Conservation (phyloP, 2,329 filamentous ascomycete species). For the Lachnellula suecica region DNA sequence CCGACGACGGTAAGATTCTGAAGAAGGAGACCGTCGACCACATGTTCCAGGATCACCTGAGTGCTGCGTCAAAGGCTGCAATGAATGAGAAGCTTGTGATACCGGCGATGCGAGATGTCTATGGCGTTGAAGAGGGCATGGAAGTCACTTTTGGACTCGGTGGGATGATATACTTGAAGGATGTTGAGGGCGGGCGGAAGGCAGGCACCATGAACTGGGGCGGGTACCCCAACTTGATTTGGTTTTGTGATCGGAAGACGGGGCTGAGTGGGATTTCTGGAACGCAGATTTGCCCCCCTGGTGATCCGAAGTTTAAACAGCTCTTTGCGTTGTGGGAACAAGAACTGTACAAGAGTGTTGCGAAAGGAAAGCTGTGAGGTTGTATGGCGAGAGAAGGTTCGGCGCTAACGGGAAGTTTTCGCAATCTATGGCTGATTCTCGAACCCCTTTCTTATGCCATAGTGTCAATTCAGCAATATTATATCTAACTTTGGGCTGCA, state of each 20-base stretch:
- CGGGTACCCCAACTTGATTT: constrained; percentile 46
- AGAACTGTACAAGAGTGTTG: constrained; percentile 35
- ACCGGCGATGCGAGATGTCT: constrained; percentile 13
- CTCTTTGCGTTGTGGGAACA: constrained; percentile 39
- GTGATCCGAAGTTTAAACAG: constrained; percentile 36
- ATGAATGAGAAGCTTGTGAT: constrained; percentile 22
- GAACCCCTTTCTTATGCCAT: too few species aligned
- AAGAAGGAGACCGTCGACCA: constrained; percentile 38
- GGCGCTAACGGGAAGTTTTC: too few species aligned
- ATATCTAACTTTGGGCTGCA: too few species aligned
- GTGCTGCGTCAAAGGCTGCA: constrained; percentile 17
- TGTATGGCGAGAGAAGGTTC: neutral
- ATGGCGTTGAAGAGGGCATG: constrained; percentile 35
- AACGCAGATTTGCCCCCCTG: constrained; percentile 42
- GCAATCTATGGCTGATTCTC: too few species aligned
- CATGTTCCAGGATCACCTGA: constrained; percentile 49
- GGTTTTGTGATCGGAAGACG: constrained; percentile 41
- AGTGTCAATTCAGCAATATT: too few species aligned
- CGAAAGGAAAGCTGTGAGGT: constrained; percentile 10
- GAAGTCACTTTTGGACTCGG: constrained; percentile 40
- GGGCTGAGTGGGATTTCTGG: constrained; percentile 43
- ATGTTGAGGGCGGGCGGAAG: constrained; percentile 37
- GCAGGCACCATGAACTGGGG: constrained; percentile 43
- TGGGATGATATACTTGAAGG: constrained; percentile 41
- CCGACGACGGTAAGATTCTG: constrained; percentile 48